Evolutionary conservation across 192 early-diverging fungal species (phyloP).

Genomic region (Backusella morwellensis): DNA sequence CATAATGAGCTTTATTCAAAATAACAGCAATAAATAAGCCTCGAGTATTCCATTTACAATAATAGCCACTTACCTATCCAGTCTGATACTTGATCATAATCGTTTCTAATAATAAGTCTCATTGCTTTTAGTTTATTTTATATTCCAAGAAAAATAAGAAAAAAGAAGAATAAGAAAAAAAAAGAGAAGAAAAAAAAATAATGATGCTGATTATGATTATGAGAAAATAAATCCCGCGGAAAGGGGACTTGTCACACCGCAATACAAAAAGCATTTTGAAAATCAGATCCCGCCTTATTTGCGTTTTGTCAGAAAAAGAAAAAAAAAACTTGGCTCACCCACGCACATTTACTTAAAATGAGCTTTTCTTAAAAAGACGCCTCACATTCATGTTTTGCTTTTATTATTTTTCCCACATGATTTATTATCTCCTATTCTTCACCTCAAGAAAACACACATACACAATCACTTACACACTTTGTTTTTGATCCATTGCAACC

Average conservation of each 20-base stretch:
- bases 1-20: slow-evolving; percentile 61
- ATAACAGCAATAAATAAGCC: not conserved
- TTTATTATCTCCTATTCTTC: not conserved
- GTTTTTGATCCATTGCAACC: not conserved
- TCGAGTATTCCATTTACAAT: not conserved
- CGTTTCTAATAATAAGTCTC: slow-evolving; percentile 18
- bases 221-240: not conserved
- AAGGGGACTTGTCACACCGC: not conserved
- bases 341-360: not conserved
- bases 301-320: not conserved
- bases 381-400: not conserved
- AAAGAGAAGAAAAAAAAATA: not conserved
- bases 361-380: not conserved
- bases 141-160: not conserved
- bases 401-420: not conserved
- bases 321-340: not conserved
- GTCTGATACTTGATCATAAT: slow-evolving; percentile 20
- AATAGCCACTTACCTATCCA: slow-evolving; percentile 11
- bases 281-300: not conserved
- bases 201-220: not conserved
- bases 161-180: not conserved
- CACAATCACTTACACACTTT: not conserved
- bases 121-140: slow-evolving; percentile 6
- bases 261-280: slow-evolving; percentile 1
- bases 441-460: not conserved